Evolutionary conservation across 371 early-diverging fungal genomes (phyloP), one percentile per base, ranked within the genome.

Genomic region (Syncephalastrum racemosum): DNA sequence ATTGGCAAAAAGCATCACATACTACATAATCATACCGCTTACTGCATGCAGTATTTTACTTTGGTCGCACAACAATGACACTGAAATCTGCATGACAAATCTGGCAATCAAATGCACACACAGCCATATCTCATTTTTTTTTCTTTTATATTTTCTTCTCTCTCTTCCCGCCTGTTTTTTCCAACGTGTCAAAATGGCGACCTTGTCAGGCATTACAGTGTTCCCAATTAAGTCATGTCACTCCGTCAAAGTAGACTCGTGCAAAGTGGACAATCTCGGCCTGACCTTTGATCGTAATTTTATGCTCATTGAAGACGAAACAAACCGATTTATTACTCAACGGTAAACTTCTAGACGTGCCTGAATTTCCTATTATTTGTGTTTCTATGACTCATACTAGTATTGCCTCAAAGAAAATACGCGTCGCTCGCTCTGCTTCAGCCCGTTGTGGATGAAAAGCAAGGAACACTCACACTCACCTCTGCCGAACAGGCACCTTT

Each of bases 201-300:
- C 36, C 10, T 31, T 31, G 36, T 58, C 58, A 24, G 64, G 58
- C 40, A 73, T 79, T 39, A 52, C 54, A 10, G 60, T 76, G 6
- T 75, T 63, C 36, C 79, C 79, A 0, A 63, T 79, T 12, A 79
- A 79, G 54, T 75, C 79, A 1, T 79, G 79, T 54, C 74, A 75
- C 53, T 54, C 56, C 16, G 62, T 73, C 14, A 48, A 64, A 10
- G 13, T 79, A 3, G 22, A 63, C 19, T 68, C 65, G 49, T 70
- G 68, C 40, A 46, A 73, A 27, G 67, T 79, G 0, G 66, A 63
- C 14, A 39, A 56, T 23, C 47, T 79, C 16, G 79, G 79, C 4
- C 60, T 75, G 20, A 44, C 54, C n/a, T 23, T 67, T 49, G 79
- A 79, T 54, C 65, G 79, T 56, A 68, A 74, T 0, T 79, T 75